Evolutionary conservation across 495 filamentous ascomycete genomes (phyloP), one percentile per base, ranked within the genome.

Genomic region (Geoglossum glabrum): DNA sequence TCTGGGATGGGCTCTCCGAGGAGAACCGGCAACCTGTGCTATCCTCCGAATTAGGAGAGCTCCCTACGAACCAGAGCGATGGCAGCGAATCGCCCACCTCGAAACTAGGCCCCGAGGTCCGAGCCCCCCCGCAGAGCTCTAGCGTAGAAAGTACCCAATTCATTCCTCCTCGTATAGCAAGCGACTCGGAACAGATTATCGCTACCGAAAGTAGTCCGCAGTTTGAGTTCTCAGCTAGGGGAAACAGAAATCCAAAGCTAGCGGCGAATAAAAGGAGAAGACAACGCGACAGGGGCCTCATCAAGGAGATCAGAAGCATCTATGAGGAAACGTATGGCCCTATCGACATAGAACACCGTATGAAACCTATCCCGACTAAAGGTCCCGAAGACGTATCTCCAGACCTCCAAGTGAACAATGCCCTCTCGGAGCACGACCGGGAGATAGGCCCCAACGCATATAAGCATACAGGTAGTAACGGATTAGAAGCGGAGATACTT

Each of bases 261-360:
- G 31, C 34, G 59, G 43, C 62, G 1, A 17, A 15, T 1, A 17
- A 27, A 30, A 3, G 25, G 11, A 52, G 9, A 13, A 52, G 25
- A 19, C 49, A 52, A 31, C 49, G 49, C 11, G 70, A 73, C 43
- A 61, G 64, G 33, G 62, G 61, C 13, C 63, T 76, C 19, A 60
- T 69, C n/a, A 61, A 64, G 31, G 70, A 73, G 52, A 61, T 76
- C 26, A 66, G 67, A 47, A 63, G 57, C 21, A 73, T 75, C 34
- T 75, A 76, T 61, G 74, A 76, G 62, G 64, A 72, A 19, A 56
- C 54, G 27, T 76, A 74, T 54, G 74, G 74, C 9, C 65, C 57
- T 0, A 74, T 75, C 57, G 71, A 73, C 61, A 61, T 60, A 6
- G 61, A 67, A 21, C 72, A 74, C 60, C 63, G 63, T 7, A 52